These are phyloP conservation scores for Friedmanniomyces endolithicus DNA, from an alignment of 495 filamentous ascomycete species.

Conservation along the genomic window DNA sequence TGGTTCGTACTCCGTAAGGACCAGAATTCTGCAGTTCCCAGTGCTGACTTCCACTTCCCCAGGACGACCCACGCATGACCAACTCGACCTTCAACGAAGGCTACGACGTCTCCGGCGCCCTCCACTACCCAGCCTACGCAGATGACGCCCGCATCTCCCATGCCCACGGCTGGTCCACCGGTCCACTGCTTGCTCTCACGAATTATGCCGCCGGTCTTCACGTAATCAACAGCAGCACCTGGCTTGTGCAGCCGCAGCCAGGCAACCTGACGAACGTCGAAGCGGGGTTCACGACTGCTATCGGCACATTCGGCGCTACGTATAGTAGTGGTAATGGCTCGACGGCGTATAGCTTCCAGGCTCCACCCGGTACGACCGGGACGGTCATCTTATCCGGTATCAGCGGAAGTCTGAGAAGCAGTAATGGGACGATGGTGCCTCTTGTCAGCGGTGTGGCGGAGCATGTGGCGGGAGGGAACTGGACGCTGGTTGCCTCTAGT, in stretches of 20 bases:
- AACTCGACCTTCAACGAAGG: conserved; percentile 25
- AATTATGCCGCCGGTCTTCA: conserved; percentile 20
- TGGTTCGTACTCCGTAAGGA: not conserved
- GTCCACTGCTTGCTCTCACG: conserved; percentile 21
- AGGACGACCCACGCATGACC: conserved; percentile 15
- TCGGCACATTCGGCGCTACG: conserved; percentile 15
- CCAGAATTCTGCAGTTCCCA: too few relatives aligned
- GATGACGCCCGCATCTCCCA: conserved; percentile 20
- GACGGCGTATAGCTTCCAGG: conserved; percentile 11
- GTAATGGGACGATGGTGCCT: not conserved
- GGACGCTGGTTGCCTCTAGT: not conserved
- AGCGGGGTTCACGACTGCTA: conserved; percentile 22
- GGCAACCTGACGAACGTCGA: conserved; percentile 20
- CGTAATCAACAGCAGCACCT: conserved; percentile 14
- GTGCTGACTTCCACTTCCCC: too few relatives aligned
- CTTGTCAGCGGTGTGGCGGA: not conserved
- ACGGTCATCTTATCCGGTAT: not conserved
- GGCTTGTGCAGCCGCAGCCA: conserved; percentile 21
- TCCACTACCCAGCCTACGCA: conserved; percentile 22
- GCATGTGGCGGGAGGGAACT: not conserved
- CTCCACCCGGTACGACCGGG: conserved; percentile 3
- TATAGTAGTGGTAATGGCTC: conserved; percentile 11
- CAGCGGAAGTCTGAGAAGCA: too few relatives aligned
- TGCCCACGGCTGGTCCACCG: conserved; percentile 27
- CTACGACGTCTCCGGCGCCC: conserved; percentile 20